Evolutionary conservation across 305 asterid genomes (phyloP).

Genomic region (Euphrasia arctica): DNA sequence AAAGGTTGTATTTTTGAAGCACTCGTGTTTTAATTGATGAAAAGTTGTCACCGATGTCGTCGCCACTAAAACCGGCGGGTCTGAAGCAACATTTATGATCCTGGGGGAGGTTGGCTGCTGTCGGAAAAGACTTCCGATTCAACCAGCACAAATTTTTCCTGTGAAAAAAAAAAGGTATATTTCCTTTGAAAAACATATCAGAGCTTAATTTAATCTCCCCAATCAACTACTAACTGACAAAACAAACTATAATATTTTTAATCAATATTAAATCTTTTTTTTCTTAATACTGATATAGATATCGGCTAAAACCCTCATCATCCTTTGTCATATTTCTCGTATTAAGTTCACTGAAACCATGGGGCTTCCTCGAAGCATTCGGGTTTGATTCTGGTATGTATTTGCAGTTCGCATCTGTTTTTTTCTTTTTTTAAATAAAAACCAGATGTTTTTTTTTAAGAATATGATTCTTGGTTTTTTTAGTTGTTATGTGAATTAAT

Average conservation of each 20-base stretch:
- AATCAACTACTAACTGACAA: neutral
- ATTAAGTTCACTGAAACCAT: conserved; percentile 25
- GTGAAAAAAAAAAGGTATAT: neutral
- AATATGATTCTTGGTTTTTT: too few relatives aligned
- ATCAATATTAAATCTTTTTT: too few relatives aligned
- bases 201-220: neutral
- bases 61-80: neutral
- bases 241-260: too few relatives aligned
- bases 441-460: too few relatives aligned
- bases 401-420: conserved; percentile 18
- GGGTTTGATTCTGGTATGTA: conserved; percentile 39
- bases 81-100: neutral
- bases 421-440: too few relatives aligned
- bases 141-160: neutral
- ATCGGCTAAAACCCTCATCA: neutral
- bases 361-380: conserved; percentile 52
- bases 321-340: conserved; percentile 24
- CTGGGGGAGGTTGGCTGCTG: neutral
- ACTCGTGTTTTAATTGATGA: neutral
- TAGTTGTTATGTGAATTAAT: too few relatives aligned
- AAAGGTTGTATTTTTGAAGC: too few relatives aligned
- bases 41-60: neutral
- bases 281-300: too few relatives aligned
- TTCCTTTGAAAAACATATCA: neutral
- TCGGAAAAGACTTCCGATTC: neutral